These are phyloP conservation scores for Fonsecaea multimorphosa DNA, from an alignment of 2,329 filamentous ascomycete genomes.

Conservation along the genomic window DNA sequence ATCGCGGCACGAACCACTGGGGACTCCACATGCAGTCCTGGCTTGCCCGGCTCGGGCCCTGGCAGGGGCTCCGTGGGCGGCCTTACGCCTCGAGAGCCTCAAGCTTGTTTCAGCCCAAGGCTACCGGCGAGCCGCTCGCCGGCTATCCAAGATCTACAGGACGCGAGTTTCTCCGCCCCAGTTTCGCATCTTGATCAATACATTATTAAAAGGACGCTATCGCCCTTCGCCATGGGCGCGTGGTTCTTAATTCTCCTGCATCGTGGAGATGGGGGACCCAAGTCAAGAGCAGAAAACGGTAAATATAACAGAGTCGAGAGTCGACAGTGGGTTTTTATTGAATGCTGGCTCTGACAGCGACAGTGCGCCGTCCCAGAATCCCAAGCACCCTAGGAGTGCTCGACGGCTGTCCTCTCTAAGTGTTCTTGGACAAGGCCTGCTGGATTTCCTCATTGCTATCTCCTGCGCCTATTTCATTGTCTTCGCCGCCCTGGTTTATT, in stretches of 20 bases:
- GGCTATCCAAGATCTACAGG: not conserved
- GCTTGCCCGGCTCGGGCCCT: not conserved
- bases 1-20: not conserved
- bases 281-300: not conserved
- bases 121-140: not conserved
- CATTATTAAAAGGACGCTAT: not conserved
- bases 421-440: not conserved
- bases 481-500: slow-evolving; percentile 14
- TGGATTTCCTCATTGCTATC: slow-evolving; percentile 8
- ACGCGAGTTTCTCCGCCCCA: not conserved
- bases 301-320: not conserved
- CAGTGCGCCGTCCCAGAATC: slow-evolving; percentile 5
- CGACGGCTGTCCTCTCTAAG: slow-evolving; percentile 2
- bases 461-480: slow-evolving; percentile 12
- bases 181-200: not conserved
- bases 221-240: not conserved
- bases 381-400: not conserved
- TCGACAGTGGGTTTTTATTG: slow-evolving; percentile 5
- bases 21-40: not conserved
- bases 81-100: not conserved
- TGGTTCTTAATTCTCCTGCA: not conserved
- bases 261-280: not conserved
- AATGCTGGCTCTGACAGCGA: not conserved
- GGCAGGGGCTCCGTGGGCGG: not conserved
- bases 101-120: not conserved